A percentile compares a stretch with the other conserved stretches of the same genome.
Evolutionary conservation across 257 asterid genomes (phyloP).

Genomic region (Nemophila menziesii): DNA sequence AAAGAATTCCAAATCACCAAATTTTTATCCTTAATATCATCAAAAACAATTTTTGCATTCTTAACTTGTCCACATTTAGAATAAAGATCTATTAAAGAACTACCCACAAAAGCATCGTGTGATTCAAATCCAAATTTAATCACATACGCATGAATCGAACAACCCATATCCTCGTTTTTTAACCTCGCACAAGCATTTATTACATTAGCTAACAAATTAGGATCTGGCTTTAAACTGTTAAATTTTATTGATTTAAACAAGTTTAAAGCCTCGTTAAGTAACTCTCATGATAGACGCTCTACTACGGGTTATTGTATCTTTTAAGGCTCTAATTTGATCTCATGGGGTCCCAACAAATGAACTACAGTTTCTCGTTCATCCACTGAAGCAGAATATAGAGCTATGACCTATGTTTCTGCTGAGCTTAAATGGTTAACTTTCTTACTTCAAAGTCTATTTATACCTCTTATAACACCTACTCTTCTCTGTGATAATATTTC

Average conservation of each 20-base stretch:
- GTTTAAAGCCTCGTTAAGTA: conserved; percentile 33
- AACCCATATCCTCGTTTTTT: conserved; percentile 26
- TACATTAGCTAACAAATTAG: conserved; percentile 34
- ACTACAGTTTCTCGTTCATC: too few species aligned
- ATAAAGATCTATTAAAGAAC: conserved; percentile 54
- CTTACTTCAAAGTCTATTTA: too few species aligned
- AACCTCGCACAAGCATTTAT: conserved; percentile 36
- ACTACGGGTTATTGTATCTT: too few species aligned
- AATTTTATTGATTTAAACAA: conserved; percentile 41
- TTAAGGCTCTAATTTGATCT: too few species aligned
- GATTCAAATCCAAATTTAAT: conserved; percentile 48
- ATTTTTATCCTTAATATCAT: conserved; percentile 37
- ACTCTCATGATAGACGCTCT: too few species aligned
- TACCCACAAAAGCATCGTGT: conserved; percentile 46
- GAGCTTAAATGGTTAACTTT: too few species aligned
- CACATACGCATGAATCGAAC: conserved; percentile 46
- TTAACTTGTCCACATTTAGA: conserved; percentile 44
- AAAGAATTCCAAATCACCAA: conserved; percentile 72
- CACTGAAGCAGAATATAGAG: too few species aligned
- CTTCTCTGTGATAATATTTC: too few species aligned
- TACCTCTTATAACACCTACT: too few species aligned
- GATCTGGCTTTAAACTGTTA: conserved; percentile 45
- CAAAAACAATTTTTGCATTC: conserved; percentile 36
- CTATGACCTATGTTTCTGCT: too few species aligned
- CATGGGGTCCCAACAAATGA: too few species aligned